Evolutionary conservation across 768 basidiomycete genomes (phyloP).

Genomic region (Inosperma sp.): DNA sequence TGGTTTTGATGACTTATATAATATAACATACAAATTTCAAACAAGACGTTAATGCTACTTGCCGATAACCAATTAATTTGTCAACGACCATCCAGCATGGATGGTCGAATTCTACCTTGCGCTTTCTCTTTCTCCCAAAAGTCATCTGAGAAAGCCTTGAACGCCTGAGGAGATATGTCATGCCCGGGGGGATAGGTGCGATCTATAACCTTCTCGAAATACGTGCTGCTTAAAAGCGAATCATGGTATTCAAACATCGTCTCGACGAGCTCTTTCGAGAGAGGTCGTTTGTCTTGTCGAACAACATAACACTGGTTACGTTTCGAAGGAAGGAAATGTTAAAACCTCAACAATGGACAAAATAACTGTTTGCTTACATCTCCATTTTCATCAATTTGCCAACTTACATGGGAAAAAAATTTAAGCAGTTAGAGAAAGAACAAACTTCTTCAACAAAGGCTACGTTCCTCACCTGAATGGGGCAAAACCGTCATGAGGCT

Average conservation of each 20-base stretch:
- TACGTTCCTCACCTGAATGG: no score
- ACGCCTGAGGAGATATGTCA: conserved; percentile 6
- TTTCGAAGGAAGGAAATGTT: neutral
- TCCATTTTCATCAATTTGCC: conserved; percentile 12
- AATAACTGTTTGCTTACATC: conserved; percentile 13
- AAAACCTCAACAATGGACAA: no score
- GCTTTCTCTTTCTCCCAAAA: conserved; percentile 7
- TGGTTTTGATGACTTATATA: no score
- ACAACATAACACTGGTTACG: conserved; percentile 15
- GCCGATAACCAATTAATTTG: no score
- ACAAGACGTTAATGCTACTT: no score
- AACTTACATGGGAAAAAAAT: conserved; percentile 1
- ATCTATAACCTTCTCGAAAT: conserved; percentile 9
- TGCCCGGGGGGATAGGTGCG: neutral
- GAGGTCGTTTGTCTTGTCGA: conserved; percentile 14
- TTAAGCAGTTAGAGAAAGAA: neutral
- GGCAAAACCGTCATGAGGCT: conserved; percentile 12
- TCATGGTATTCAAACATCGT: conserved; percentile 17
- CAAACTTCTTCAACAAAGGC: no score
- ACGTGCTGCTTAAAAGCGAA: conserved; percentile 5
- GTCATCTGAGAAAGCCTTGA: conserved; percentile 10
- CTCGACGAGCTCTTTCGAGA: conserved; percentile 13
- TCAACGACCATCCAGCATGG: no score
- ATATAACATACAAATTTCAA: no score
- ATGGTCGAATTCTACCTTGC: no score